phyloP scores from a whole-genome alignment of 2,329 filamentous ascomycete genomes.

The Stromatinia cepivora region DNA sequence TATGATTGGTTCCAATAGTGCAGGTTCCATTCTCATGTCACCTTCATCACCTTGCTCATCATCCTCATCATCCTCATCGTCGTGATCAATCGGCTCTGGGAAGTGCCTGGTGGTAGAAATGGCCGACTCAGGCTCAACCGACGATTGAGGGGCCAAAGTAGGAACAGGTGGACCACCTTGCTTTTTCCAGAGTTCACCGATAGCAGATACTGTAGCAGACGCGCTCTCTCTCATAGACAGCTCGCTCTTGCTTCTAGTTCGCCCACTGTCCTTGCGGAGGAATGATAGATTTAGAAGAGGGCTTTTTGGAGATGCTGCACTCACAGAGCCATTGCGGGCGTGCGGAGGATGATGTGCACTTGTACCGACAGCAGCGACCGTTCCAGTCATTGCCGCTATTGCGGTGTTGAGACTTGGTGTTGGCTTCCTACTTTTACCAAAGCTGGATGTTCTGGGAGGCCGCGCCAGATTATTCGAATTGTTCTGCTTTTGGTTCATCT shows the following conservation, averaged over 20 bases:
- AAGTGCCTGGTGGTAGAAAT: slow-evolving; percentile 25
- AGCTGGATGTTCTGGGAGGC: slow-evolving; percentile 53
- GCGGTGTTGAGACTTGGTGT: slow-evolving; percentile 60
- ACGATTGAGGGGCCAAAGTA: slow-evolving; percentile 52
- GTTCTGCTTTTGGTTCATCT: slow-evolving; percentile 41
- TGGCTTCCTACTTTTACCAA: slow-evolving; percentile 46
- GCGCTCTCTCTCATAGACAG: slow-evolving; percentile 3
- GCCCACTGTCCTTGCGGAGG: slow-evolving; percentile 50
- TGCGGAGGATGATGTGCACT: slow-evolving; percentile 43
- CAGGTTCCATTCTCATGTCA: slow-evolving; percentile 61
- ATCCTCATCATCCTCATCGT: slow-evolving; percentile 59
- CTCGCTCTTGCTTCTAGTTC: slow-evolving; percentile 56
- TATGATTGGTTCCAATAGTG: slow-evolving; percentile 64
- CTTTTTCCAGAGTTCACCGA: slow-evolving; percentile 55
- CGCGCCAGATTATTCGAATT: slow-evolving; percentile 47
- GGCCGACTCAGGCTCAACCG: slow-evolving; percentile 36
- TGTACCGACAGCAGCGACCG: slow-evolving; percentile 55
- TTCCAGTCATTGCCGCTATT: slow-evolving; percentile 55
- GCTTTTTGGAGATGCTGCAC: slow-evolving; percentile 55
- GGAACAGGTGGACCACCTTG: slow-evolving; percentile 60
- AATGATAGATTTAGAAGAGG: slow-evolving; percentile 43
- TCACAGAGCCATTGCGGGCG: slow-evolving; percentile 60
- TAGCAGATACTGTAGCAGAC: slow-evolving; percentile 24
- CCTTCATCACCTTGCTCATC: slow-evolving; percentile 63
- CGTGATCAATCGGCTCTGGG: slow-evolving; percentile 42